These are phyloP conservation scores for Penicillium sp. DNA, from an alignment of 2,329 filamentous ascomycete species.

Conservation along the genomic window DNA sequence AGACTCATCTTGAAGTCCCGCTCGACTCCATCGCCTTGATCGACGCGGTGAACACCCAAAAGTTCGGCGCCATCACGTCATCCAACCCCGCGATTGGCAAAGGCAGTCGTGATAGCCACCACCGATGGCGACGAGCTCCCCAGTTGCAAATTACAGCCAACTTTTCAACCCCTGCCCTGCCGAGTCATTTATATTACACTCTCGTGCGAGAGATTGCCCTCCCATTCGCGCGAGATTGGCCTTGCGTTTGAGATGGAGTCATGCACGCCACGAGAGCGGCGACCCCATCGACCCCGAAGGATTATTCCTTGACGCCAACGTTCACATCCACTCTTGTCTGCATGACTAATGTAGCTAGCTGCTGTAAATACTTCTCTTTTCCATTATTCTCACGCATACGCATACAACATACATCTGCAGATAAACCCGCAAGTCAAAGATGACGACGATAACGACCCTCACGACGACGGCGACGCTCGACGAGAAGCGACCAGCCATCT, in stretches of 20 bases:
- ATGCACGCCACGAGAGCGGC: neutral
- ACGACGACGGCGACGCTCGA: slow-evolving; percentile 9
- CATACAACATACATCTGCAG: neutral
- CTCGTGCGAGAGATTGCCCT: slow-evolving; percentile 13
- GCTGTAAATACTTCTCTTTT: slow-evolving; percentile 7
- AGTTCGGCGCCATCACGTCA: slow-evolving; percentile 35
- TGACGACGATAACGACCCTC: slow-evolving; percentile 23
- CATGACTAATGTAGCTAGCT: neutral
- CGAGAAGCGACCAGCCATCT: slow-evolving; percentile 20
- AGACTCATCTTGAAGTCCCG: neutral
- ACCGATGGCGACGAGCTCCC: slow-evolving; percentile 3
- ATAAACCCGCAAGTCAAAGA: neutral
- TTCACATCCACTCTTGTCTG: neutral
- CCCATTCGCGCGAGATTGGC: slow-evolving; percentile 10
- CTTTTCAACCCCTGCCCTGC: neutral
- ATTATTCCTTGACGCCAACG: neutral
- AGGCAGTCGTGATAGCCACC: slow-evolving; percentile 14
- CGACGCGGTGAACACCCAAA: no score
- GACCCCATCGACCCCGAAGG: neutral
- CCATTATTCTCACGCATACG: neutral
- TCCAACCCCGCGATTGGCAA: slow-evolving; percentile 41
- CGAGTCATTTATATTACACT: neutral
- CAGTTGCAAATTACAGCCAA: slow-evolving; percentile 18
- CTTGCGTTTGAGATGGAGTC: slow-evolving; percentile 1
- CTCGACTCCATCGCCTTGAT: neutral